Base-by-base conservation (phyloP, 805 yeast species). In the Barnettozyma californica region DNA sequence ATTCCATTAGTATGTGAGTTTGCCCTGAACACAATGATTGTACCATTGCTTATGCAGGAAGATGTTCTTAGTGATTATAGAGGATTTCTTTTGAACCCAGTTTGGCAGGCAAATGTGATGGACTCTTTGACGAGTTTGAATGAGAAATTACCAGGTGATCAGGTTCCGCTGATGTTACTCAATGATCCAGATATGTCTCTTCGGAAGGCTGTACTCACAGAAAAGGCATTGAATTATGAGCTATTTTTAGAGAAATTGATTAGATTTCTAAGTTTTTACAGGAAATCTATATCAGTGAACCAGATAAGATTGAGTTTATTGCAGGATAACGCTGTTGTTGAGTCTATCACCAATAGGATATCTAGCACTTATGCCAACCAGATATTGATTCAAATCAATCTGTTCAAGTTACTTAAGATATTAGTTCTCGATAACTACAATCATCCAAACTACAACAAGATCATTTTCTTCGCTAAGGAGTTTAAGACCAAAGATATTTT, bases 31-130 rank as follows among this genome's bases (percentile, higher is more conserved):
- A 52, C 69, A 25, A 54, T 49, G 11, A 54, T 58, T 4, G 54
- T 71, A 33, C 49, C 52, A 14, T 11, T 46, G 6, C 21, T 46
- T 9, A 18, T 43, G 26, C 47, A 60, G n/a, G 60, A 61, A 36
- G 54, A 64, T 41, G 64, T 68, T 16, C 54, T 75, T 10, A 51
- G 65, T 9, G 58, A 64, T 13, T 68, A 73, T 49, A 58, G 63
- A 43, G 65, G 65, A 23, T 56, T 76, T 6, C 57, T 76, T 14
- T 50, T 70, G 21, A 77, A 75, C 52, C 77, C 80, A 5, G 69
- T 73, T 43, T 76, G 81, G 81, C 77, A 74, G 53, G 73, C 77
- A 19, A 75, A 74, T 60, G 74, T 78, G 4, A 64, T 76, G 54
- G 81, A 76, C 46, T 65, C 80, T 0, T 62, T 76, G 50, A 75